Percentiles rank a stretch among this genome's conserved stretches.
Conservation (phyloP, 495 filamentous ascomycete species). For the Cryomyces minteri region DNA sequence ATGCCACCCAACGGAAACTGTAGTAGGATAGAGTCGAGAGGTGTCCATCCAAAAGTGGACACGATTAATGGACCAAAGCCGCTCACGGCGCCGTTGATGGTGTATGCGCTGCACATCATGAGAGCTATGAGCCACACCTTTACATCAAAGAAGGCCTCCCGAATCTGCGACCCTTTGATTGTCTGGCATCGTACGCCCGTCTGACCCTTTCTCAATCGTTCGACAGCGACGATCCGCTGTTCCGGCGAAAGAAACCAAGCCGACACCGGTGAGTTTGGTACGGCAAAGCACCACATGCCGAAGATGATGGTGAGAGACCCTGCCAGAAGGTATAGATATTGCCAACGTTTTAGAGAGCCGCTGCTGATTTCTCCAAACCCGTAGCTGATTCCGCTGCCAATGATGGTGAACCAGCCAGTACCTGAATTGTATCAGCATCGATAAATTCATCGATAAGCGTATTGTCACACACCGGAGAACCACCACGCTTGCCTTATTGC, state of each 20-base stretch:
- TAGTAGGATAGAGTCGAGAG: conserved; percentile 46
- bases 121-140: conserved; percentile 35
- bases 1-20: conserved; percentile 55
- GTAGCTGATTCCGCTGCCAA: conserved; percentile 49
- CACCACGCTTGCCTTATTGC: conserved; percentile 48
- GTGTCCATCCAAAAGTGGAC: conserved; percentile 49
- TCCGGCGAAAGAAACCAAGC: conserved; percentile 34
- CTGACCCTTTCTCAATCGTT: conserved; percentile 31
- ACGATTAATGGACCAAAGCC: conserved; percentile 62
- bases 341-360: conserved; percentile 38
- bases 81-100: conserved; percentile 57
- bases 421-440: no score
- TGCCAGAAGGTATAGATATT: conserved; percentile 44
- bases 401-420: conserved; percentile 50
- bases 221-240: conserved; percentile 33
- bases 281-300: conserved; percentile 39
- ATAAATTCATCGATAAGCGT: no score
- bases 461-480: conserved; percentile 29
- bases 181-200: conserved; percentile 33
- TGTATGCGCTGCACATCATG: conserved; percentile 46
- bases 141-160: conserved; percentile 28
- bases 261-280: conserved; percentile 32
- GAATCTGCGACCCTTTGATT: conserved; percentile 30
- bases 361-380: conserved; percentile 45
- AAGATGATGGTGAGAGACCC: conserved; percentile 45